A percentile compares a stretch with the other conserved stretches of the same genome.
phyloP scores from a whole-genome alignment of 2,329 filamentous ascomycete genomes.

The Escovopsis sp. region DNA sequence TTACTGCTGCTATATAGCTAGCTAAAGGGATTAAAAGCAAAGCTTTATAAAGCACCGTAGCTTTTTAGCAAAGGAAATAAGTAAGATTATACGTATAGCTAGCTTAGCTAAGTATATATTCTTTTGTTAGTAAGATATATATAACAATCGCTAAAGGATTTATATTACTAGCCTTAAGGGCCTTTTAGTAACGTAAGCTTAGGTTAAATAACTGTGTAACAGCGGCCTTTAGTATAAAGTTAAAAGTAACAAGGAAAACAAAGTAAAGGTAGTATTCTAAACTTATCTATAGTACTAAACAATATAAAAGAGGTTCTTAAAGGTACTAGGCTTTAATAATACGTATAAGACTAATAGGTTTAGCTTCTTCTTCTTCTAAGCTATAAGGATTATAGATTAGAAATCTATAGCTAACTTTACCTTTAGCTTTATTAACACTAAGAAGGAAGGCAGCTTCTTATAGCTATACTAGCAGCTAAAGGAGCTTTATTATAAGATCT shows the following conservation, averaged over 20 bases:
- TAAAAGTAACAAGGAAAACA: too few relatives aligned
- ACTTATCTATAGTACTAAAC: neutral
- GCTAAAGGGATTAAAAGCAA: neutral
- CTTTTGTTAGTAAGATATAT: neutral
- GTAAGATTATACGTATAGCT: neutral
- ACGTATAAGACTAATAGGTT: too few relatives aligned
- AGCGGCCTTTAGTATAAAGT: too few relatives aligned
- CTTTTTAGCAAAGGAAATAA: neutral
- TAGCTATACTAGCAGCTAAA: neutral
- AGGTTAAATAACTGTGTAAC: too few relatives aligned
- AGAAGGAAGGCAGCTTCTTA: neutral
- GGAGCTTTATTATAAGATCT: neutral
- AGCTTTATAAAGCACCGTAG: neutral
- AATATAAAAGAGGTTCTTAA: too few relatives aligned
- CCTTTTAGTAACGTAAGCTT: neutral
- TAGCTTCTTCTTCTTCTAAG: too few relatives aligned
- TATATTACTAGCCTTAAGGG: neutral
- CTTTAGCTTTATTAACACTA: neutral
- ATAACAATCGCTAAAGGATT: neutral
- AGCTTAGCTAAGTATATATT: neutral
- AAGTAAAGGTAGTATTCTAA: too few relatives aligned
- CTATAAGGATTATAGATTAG: too few relatives aligned
- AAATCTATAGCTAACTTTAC: neutral
- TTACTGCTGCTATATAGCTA: neutral
- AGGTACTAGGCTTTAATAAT: too few relatives aligned